These are phyloP conservation scores for Ascodesmis nigricans DNA, from an alignment of 495 filamentous ascomycete species.

Conservation along the genomic window DNA sequence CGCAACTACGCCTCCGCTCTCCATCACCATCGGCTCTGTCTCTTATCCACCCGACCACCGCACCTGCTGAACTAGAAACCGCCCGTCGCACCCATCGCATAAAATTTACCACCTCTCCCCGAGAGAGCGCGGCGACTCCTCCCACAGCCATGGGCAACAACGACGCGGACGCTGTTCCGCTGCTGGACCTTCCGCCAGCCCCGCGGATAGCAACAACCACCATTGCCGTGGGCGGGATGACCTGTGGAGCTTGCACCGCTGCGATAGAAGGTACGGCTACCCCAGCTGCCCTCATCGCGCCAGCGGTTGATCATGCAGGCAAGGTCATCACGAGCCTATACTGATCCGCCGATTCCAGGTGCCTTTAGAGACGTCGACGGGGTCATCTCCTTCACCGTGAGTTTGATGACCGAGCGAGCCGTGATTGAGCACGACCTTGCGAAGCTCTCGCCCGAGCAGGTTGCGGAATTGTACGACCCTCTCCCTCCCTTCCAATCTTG, in stretches of 20 bases:
- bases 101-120: no score
- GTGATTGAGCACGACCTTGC: slow-evolving; percentile 73
- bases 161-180: slow-evolving; percentile 4
- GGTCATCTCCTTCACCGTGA: slow-evolving; percentile 65
- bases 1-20: no score
- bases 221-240: slow-evolving; percentile 88
- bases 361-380: slow-evolving; percentile 66
- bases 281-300: no score
- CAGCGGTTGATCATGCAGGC: no score
- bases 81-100: no score
- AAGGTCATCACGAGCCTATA: no score
- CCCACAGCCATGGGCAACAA: no score
- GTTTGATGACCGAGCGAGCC: slow-evolving; percentile 76
- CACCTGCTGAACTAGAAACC: no score
- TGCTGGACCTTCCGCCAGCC: slow-evolving; percentile 7
- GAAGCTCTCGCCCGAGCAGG: slow-evolving; percentile 44
- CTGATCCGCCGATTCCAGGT: slow-evolving; percentile 16
- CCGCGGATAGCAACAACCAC: slow-evolving; percentile 46
- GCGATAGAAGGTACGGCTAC: slow-evolving; percentile 65
- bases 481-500: background rate
- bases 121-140: no score
- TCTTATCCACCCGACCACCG: no score
- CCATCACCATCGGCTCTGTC: no score
- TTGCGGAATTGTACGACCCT: slow-evolving; percentile 39
- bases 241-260: slow-evolving; percentile 83